phyloP scores from a whole-genome alignment of 192 early-diverging fungal genomes.

The Pecoramyces ruminantium region DNA sequence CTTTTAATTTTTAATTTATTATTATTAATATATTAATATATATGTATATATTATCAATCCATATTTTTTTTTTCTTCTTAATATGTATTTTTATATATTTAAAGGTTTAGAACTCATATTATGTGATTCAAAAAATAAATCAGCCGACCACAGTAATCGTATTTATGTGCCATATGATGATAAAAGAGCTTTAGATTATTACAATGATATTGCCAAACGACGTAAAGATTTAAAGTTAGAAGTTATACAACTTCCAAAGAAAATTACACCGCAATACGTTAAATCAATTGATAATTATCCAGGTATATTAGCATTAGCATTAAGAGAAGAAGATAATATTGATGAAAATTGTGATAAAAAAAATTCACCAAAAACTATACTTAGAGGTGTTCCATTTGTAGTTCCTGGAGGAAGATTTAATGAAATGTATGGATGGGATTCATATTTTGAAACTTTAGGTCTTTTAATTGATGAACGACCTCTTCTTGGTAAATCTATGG shows the following conservation, averaged over 20 bases:
- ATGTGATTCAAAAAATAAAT: conserved; percentile 78
- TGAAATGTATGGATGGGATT: conserved; percentile 99
- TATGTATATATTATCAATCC: not conserved
- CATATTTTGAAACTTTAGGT: conserved; percentile 83
- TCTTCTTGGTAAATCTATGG: conserved; percentile 81
- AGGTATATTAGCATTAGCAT: conserved; percentile 74
- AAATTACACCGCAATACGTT: conserved; percentile 79
- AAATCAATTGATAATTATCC: conserved; percentile 75
- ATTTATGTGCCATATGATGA: conserved; percentile 88
- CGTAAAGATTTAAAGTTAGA: conserved; percentile 55
- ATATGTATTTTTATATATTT: too few relatives aligned
- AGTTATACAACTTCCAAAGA: conserved; percentile 63
- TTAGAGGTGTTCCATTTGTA: conserved; percentile 79
- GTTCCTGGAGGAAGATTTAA: conserved; percentile 97
- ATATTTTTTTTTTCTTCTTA: too few relatives aligned
- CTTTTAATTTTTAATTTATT: too few relatives aligned
- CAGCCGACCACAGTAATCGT: conserved; percentile 54
- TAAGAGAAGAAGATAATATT: conserved; percentile 12
- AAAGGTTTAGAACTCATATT: conserved; percentile 76
- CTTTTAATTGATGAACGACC: conserved; percentile 69
- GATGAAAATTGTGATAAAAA: conserved; percentile 4
- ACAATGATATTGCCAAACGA: conserved; percentile 40
- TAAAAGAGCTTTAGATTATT: conserved; percentile 58
- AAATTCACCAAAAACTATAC: conserved; percentile 16
- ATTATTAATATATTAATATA: too few relatives aligned